Percentiles rank a stretch among this genome's conserved stretches.
These are phyloP conservation scores for Botryosphaeria dothidea DNA, from an alignment of 2,329 filamentous ascomycete genomes.

Conservation along the genomic window DNA sequence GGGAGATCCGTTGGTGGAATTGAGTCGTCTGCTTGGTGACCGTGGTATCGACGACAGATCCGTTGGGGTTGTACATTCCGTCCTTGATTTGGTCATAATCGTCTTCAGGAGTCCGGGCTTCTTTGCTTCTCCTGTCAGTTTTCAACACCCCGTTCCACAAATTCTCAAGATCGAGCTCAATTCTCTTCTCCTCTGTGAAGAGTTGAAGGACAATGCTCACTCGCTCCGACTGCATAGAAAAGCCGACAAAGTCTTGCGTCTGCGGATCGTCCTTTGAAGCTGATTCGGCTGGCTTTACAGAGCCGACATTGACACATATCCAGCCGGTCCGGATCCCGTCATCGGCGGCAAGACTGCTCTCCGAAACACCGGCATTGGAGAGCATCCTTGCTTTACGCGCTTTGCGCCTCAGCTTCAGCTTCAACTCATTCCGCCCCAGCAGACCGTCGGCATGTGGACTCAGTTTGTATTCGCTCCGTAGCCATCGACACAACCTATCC, in stretches of 20 bases:
- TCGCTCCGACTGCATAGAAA: constrained; percentile 62
- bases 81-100: constrained; percentile 22
- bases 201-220: constrained; percentile 70
- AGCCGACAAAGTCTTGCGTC: constrained; percentile 69
- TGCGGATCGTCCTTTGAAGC: background rate
- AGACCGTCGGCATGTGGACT: constrained; percentile 81
- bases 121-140: constrained; percentile 41
- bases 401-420: constrained; percentile 79
- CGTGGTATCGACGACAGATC: background rate
- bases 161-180: constrained; percentile 65
- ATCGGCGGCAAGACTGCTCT: constrained; percentile 63
- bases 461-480: constrained; percentile 71
- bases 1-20: background rate
- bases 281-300: constrained; percentile 57
- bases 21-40: constrained; percentile 13
- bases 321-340: constrained; percentile 91
- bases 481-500: constrained; percentile 84
- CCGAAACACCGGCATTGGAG: constrained; percentile 65
- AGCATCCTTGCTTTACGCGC: constrained; percentile 79
- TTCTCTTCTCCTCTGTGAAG: constrained; percentile 70
- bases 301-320: constrained; percentile 90
- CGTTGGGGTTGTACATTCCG: constrained; percentile 1
- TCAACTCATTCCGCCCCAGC: constrained; percentile 86
- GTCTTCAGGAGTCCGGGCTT: constrained; percentile 32
- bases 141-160: constrained; percentile 58